Conservation (phyloP, 1,139 yeast genomes). For the Candida labiduridarum region DNA sequence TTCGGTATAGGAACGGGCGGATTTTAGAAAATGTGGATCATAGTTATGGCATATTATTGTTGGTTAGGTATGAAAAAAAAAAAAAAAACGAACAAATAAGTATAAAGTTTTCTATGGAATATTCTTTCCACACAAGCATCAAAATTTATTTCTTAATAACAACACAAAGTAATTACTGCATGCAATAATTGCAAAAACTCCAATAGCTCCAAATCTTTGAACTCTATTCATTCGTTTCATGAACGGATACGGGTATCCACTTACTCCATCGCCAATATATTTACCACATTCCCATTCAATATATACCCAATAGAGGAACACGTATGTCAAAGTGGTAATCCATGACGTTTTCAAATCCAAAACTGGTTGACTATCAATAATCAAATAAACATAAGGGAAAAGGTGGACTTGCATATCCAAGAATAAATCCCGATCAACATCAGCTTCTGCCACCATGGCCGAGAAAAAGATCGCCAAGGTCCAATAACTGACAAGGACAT, state of each 20-base stretch:
- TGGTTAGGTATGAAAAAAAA: neutral
- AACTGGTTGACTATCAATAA: slow-evolving; percentile 8
- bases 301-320: slow-evolving; percentile 13
- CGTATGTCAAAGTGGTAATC: slow-evolving; percentile 4
- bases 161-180: slow-evolving; percentile 13
- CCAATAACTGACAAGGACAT: slow-evolving; percentile 27
- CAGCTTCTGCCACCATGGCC: slow-evolving; percentile 19
- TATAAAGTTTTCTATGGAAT: too few species aligned
- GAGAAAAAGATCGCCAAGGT: slow-evolving; percentile 21
- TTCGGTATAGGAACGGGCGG: too few species aligned
- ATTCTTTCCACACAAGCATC: neutral
- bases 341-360: neutral
- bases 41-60: too few species aligned
- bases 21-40: too few species aligned
- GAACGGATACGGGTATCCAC: slow-evolving; percentile 25
- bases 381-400: slow-evolving; percentile 22
- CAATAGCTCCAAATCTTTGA: slow-evolving; percentile 10
- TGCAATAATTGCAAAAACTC: slow-evolving; percentile 8
- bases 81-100: neutral
- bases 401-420: slow-evolving; percentile 26
- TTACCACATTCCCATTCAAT: slow-evolving; percentile 12
- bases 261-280: slow-evolving; percentile 14
- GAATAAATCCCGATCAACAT: slow-evolving; percentile 19
- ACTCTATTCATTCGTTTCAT: slow-evolving; percentile 14
- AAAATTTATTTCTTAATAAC: slow-evolving; percentile 9